A percentile compares a stretch with the other conserved stretches of the same genome.
These are phyloP conservation scores for Halophytophthora batemanensis DNA, from an alignment of 352 stramenopile species.

Conservation along the genomic window DNA sequence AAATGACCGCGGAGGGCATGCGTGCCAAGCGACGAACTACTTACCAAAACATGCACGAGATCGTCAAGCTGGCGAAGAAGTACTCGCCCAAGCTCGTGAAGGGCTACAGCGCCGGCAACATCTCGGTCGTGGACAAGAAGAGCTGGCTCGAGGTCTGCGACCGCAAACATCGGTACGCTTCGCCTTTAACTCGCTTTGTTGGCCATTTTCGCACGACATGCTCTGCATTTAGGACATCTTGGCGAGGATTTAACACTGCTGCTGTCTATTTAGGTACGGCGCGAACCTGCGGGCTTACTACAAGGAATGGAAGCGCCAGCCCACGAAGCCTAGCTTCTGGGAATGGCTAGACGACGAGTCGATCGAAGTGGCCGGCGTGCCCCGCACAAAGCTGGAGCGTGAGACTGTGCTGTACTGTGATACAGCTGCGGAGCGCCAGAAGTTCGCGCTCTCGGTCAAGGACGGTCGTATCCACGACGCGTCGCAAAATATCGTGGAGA, in stretches of 20 bases:
- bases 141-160: constrained; percentile 89
- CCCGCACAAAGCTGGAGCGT: constrained; percentile 91
- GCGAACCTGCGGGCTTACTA: constrained; percentile 97
- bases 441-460: constrained; percentile 85
- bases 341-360: constrained; percentile 87
- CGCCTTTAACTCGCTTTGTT: neutral
- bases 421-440: constrained; percentile 83
- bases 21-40: constrained; percentile 70
- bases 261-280: constrained; percentile 81
- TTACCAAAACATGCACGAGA: constrained; percentile 88
- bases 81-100: constrained; percentile 88
- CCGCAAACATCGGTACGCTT: constrained; percentile 74
- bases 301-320: constrained; percentile 93
- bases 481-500: constrained; percentile 81
- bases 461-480: constrained; percentile 60
- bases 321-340: constrained; percentile 81
- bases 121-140: constrained; percentile 90
- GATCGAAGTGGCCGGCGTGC: constrained; percentile 84
- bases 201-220: constrained; percentile 1
- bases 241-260: neutral
- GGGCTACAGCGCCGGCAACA: constrained; percentile 86
- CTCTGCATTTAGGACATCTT: neutral
- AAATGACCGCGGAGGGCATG: constrained; percentile 75
- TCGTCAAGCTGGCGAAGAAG: constrained; percentile 87
- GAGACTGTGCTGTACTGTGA: constrained; percentile 96